These are phyloP conservation scores for Noccaea caerulescens DNA, from an alignment of 345 rosid genomes.

Conservation along the genomic window DNA sequence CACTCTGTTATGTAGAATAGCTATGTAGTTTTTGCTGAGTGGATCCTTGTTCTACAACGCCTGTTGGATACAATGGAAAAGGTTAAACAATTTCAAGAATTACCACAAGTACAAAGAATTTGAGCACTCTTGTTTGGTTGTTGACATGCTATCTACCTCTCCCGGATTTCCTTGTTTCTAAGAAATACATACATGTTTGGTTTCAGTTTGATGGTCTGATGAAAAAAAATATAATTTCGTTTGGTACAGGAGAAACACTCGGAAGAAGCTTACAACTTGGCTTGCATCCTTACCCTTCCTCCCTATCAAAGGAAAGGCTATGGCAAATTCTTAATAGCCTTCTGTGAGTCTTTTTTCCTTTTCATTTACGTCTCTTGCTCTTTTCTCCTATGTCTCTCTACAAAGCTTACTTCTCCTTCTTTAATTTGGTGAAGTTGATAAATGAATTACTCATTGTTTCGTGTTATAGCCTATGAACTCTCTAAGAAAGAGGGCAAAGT, in stretches of 20 bases:
- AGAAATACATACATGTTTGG: not conserved
- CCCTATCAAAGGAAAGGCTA: constrained; percentile 99
- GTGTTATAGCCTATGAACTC: constrained; percentile 86
- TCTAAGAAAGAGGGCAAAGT: constrained; percentile 99
- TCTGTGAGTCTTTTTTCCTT: constrained; percentile 63
- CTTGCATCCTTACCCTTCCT: constrained; percentile 98
- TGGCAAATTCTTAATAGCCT: constrained; percentile 95
- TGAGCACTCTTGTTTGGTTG: not conserved
- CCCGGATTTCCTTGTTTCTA: not conserved
- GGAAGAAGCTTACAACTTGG: constrained; percentile 95
- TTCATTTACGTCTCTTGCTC: not conserved
- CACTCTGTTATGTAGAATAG: constrained; percentile 26
- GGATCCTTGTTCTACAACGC: not conserved
- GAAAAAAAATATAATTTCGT: constrained; percentile 17
- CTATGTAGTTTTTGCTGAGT: not conserved
- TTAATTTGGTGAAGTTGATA: not conserved
- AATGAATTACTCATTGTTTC: not conserved
- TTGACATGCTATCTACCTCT: constrained; percentile 5
- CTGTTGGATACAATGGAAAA: not conserved
- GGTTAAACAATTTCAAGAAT: not conserved
- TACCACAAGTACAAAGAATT: not conserved
- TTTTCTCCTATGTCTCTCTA: constrained; percentile 3
- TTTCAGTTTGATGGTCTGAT: constrained; percentile 4
- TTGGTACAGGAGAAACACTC: constrained; percentile 92
- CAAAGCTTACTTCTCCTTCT: constrained; percentile 2